Percentiles rank a stretch among this genome's conserved stretches.
Conservation (phyloP, 352 stramenopile species). For the Phytophthora megakarya region DNA sequence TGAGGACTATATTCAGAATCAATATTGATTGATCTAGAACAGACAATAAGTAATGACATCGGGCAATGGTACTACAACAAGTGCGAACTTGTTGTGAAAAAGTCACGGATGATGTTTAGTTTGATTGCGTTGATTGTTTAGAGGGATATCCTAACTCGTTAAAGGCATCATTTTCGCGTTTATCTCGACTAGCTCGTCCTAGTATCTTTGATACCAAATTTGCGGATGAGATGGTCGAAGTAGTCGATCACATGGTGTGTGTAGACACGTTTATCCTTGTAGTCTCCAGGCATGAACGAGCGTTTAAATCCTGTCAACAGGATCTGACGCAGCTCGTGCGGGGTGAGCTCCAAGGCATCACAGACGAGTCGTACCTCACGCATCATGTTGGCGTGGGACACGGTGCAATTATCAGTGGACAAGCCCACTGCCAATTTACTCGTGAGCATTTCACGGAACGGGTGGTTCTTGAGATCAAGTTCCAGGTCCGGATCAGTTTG, state of each 20-base stretch:
- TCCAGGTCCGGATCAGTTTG: constrained; percentile 84
- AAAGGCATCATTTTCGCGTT: neutral
- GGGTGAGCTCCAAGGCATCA: constrained; percentile 78
- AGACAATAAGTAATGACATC: too few relatives aligned
- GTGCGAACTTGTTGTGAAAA: neutral
- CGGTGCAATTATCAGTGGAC: constrained; percentile 89
- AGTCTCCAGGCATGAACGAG: constrained; percentile 84
- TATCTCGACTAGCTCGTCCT: constrained; percentile 39
- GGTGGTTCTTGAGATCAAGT: constrained; percentile 72
- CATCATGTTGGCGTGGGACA: constrained; percentile 87
- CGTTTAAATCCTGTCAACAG: constrained; percentile 88
- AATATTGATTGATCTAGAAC: too few relatives aligned
- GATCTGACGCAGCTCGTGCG: constrained; percentile 74
- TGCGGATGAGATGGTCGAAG: constrained; percentile 74
- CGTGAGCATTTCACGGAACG: constrained; percentile 81
- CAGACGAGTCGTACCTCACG: constrained; percentile 80
- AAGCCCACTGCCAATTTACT: constrained; percentile 83
- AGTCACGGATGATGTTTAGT: neutral
- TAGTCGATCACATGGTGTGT: constrained; percentile 88
- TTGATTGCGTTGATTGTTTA: neutral
- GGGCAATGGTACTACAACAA: too few relatives aligned
- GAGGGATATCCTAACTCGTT: neutral
- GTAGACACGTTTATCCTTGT: constrained; percentile 79
- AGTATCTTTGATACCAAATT: constrained; percentile 68
- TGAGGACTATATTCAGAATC: too few relatives aligned